These are phyloP conservation scores for Poronia punctata DNA, from an alignment of 495 filamentous ascomycete genomes.

Conservation along the genomic window DNA sequence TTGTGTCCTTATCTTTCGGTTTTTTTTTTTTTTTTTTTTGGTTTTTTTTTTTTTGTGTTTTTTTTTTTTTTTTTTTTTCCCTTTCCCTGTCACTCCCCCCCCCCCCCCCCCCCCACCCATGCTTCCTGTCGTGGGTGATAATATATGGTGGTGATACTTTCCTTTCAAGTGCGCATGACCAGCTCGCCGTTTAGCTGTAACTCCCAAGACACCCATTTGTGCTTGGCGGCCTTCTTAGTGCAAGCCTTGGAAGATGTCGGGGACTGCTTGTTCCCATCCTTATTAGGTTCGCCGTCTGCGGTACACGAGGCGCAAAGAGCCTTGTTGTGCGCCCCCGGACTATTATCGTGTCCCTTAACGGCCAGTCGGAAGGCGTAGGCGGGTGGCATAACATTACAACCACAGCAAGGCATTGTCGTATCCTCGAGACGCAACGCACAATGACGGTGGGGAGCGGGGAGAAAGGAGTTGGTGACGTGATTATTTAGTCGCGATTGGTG, in stretches of 20 bases:
- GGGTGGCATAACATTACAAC: conserved; percentile 8
- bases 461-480: background rate
- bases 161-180: conserved; percentile 2
- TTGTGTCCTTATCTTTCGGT: too few relatives aligned
- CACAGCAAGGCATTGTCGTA: conserved; percentile 3
- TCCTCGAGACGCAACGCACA: too few relatives aligned
- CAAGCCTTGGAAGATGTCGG: background rate
- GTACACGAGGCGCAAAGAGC: conserved; percentile 3
- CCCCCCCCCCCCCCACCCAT: too few relatives aligned
- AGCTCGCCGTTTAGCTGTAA: conserved; percentile 8
- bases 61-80: too few relatives aligned
- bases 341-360: background rate
- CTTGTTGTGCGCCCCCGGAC: conserved; percentile 2
- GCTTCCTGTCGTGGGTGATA: background rate
- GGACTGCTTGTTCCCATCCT: background rate
- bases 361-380: conserved; percentile 7
- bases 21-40: too few relatives aligned
- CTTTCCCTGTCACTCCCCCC: too few relatives aligned
- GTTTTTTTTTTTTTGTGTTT: too few relatives aligned
- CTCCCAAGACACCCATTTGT: conserved; percentile 9
- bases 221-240: conserved; percentile 2
- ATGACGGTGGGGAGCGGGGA: background rate
- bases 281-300: background rate
- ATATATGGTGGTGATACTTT: background rate
- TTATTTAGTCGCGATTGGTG: background rate